Percentiles rank a stretch among this genome's conserved stretches.
Conservation (phyloP, 768 basidiomycete species). For the Macrolepiota dolichaula region DNA sequence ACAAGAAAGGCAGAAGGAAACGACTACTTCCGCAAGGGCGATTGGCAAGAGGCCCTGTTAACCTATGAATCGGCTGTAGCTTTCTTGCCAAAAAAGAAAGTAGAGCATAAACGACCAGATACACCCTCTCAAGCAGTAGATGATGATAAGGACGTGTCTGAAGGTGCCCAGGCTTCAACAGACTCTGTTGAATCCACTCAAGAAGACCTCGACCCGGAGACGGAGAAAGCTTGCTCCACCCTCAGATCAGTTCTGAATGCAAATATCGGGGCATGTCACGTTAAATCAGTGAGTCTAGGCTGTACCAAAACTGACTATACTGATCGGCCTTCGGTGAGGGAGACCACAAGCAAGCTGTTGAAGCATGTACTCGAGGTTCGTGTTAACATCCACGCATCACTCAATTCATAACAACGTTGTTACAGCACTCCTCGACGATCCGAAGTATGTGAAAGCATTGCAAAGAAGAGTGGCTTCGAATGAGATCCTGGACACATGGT, state of each 20-base stretch:
- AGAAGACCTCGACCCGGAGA: conserved; percentile 16
- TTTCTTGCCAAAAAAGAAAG: conserved; percentile 51
- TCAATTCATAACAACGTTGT: not conserved
- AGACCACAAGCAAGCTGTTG: conserved; percentile 75
- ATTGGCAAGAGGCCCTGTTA: conserved; percentile 69
- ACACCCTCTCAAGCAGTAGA: conserved; percentile 10
- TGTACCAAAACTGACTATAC: conserved; percentile 1
- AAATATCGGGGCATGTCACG: conserved; percentile 86
- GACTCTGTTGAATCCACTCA: not conserved
- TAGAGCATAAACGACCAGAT: conserved; percentile 5
- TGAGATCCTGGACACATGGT: conserved; percentile 78
- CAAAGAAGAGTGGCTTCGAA: conserved; percentile 88
- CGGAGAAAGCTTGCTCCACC: conserved; percentile 20
- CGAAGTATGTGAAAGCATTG: conserved; percentile 81
- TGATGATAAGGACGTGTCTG: conserved; percentile 15
- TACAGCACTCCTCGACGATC: conserved; percentile 82
- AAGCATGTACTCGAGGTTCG: conserved; percentile 76
- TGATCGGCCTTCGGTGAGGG: conserved; percentile 38
- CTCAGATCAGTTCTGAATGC: conserved; percentile 69
- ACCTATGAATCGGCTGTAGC: conserved; percentile 70
- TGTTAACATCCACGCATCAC: not conserved
- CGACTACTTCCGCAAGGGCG: conserved; percentile 56
- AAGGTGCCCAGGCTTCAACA: conserved; percentile 7
- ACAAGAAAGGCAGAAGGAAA: conserved; percentile 77
- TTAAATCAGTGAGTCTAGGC: conserved; percentile 60